Evolutionary conservation across 345 rosid species (phyloP), one percentile per base, ranked within the genome.

Genomic region (Populus tremula): DNA sequence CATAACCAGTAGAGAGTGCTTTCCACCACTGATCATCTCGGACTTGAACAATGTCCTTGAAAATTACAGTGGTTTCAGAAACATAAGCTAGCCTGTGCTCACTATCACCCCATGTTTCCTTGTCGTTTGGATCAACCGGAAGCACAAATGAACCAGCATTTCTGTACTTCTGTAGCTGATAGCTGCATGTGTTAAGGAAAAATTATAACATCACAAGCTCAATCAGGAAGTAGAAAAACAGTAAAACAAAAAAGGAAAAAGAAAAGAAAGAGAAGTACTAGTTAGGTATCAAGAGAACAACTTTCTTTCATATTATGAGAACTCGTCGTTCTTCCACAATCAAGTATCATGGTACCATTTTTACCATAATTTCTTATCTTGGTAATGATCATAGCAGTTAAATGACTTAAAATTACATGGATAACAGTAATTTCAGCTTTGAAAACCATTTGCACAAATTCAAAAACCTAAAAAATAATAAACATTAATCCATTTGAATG

Each of bases 21-120:
- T 80, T 92, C 99, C 99, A 96, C 99, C 99, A 96, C 69, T 96
- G 99, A 53, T 96, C 94, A 64, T 96, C 98, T 53, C 99, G 82
- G 27, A 96, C 97, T 80, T 93, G 96, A 21, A 96, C 97, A 62
- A 89, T 77, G 87, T 93, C 97, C 74, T 92, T 96, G 92, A 96
- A 96, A 43, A 96, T 96, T 11, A 93, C 99, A 0, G 99, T 96
- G 38, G 99, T 96, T 80, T 96, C 99, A 0, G 99, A 91, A 5
- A 93, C 95, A 67, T 93, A 96, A 17, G 99, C 99, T 47, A 96
- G 92, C 62, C 99, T 88, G 64, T 96, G 99, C 73, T 96, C 99
- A 75, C 99, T 93, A 74, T 96, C 99, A 47, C 98, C 99, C 98
- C 99, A 93, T 8, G 99, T 93, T 80, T 93, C 97, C 76, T 85